These are phyloP conservation scores for Ulvella scutata DNA, from an alignment of 139 green algal species.

Conservation along the genomic window DNA sequence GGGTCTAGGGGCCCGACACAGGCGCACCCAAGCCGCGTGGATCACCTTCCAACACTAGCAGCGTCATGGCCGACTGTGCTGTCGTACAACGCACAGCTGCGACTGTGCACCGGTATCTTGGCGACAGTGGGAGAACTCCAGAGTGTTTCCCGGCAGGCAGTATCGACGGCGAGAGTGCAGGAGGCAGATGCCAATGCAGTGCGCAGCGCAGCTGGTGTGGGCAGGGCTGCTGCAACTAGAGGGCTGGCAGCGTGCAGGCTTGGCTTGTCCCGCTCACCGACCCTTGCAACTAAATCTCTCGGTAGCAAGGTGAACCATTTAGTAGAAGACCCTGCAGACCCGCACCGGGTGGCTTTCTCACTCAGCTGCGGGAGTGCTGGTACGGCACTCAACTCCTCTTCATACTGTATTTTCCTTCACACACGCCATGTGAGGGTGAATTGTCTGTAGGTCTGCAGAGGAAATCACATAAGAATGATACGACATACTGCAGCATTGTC, in stretches of 20 bases:
- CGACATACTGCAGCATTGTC: too few species aligned
- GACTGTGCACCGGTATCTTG: neutral
- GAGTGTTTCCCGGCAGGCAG: too few species aligned
- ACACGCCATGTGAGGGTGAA: too few species aligned
- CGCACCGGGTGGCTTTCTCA: neutral
- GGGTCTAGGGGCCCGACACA: neutral
- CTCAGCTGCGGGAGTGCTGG: neutral
- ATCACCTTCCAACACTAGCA: neutral
- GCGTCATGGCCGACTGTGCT: neutral
- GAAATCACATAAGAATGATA: too few species aligned
- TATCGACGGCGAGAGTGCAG: too few species aligned
- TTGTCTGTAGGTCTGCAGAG: too few species aligned
- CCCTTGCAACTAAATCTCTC: neutral
- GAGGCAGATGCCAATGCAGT: neutral
- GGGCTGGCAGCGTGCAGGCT: neutral
- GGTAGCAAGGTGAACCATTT: neutral
- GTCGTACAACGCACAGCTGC: neutral
- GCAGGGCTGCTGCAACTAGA: neutral
- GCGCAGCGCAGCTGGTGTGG: neutral
- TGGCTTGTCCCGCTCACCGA: neutral
- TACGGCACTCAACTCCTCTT: too few species aligned
- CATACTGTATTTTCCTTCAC: too few species aligned
- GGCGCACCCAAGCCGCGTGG: neutral
- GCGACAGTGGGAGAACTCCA: neutral
- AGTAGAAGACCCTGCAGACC: neutral